These are phyloP conservation scores for Paraglomus occultum DNA, from an alignment of 192 early-diverging fungal species.

Conservation along the genomic window DNA sequence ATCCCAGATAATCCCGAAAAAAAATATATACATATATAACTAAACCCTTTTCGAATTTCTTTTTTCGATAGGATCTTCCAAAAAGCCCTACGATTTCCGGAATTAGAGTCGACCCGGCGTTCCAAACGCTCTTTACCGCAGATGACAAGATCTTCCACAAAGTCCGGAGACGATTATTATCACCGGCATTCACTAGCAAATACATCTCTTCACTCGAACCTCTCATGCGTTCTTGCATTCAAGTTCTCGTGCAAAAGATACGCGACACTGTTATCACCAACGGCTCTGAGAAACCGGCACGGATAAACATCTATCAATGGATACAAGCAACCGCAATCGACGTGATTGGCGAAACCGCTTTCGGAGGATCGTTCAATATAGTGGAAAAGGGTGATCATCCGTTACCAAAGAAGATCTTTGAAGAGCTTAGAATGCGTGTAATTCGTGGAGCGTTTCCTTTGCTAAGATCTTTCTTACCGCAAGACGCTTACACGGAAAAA, in stretches of 20 bases:
- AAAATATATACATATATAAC: background rate
- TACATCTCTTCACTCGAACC: conserved; percentile 49
- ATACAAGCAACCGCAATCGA: conserved; percentile 42
- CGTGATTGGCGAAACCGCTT: conserved; percentile 51
- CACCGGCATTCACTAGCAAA: conserved; percentile 50
- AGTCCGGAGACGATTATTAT: conserved; percentile 39
- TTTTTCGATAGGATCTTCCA: conserved; percentile 4
- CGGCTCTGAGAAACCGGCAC: background rate
- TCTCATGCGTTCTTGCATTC: conserved; percentile 34
- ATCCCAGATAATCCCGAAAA: too few relatives aligned
- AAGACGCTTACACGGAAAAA: conserved; percentile 13
- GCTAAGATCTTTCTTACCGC: conserved; percentile 7
- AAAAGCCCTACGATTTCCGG: conserved; percentile 6
- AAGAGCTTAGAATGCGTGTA: conserved; percentile 31
- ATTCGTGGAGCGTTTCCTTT: conserved; percentile 27
- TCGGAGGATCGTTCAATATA: conserved; percentile 53
- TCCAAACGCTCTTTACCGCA: conserved; percentile 10
- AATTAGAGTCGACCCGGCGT: conserved; percentile 1
- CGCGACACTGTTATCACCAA: conserved; percentile 27
- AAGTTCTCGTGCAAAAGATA: conserved; percentile 34
- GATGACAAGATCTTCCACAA: conserved; percentile 7
- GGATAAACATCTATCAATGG: conserved; percentile 39
- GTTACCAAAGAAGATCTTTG: conserved; percentile 35
- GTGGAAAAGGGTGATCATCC: conserved; percentile 45
- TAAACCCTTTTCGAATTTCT: background rate